These are phyloP conservation scores for Cryptosporidium felis DNA, from an alignment of 169 alveolate genomes.

Conservation along the genomic window DNA sequence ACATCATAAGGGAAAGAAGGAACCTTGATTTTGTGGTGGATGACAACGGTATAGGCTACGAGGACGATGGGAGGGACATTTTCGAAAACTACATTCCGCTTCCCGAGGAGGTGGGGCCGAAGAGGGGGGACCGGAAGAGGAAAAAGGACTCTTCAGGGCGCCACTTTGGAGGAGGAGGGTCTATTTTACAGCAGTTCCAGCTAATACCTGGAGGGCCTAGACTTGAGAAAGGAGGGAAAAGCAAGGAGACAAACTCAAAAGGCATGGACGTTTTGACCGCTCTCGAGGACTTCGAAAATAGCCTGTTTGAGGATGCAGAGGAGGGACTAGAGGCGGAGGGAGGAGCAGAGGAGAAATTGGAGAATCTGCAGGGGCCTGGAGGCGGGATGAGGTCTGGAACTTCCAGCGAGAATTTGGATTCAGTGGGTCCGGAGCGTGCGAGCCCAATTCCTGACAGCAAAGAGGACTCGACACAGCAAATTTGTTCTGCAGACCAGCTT, in stretches of 20 bases:
- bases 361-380: not conserved
- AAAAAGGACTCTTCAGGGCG: not conserved
- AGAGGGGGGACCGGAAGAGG: conserved; percentile 9
- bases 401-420: no score
- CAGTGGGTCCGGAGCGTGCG: no score
- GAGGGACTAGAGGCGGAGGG: not conserved
- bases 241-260: not conserved
- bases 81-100: conserved; percentile 39
- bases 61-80: conserved; percentile 63
- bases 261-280: conserved; percentile 18
- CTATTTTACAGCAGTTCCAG: conserved; percentile 52
- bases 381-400: no score
- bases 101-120: not conserved
- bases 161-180: not conserved
- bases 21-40: conserved; percentile 46
- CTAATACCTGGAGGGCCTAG: not conserved
- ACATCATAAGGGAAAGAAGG: conserved; percentile 30
- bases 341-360: not conserved
- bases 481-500: no score
- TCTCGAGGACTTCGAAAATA: conserved; percentile 10
- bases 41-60: conserved; percentile 64
- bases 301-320: not conserved
- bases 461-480: no score
- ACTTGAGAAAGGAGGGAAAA: not conserved
- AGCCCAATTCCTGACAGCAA: no score